Conservation (phyloP, 1,284 basidiomycete species). For the Pseudozyma sp. region DNA sequence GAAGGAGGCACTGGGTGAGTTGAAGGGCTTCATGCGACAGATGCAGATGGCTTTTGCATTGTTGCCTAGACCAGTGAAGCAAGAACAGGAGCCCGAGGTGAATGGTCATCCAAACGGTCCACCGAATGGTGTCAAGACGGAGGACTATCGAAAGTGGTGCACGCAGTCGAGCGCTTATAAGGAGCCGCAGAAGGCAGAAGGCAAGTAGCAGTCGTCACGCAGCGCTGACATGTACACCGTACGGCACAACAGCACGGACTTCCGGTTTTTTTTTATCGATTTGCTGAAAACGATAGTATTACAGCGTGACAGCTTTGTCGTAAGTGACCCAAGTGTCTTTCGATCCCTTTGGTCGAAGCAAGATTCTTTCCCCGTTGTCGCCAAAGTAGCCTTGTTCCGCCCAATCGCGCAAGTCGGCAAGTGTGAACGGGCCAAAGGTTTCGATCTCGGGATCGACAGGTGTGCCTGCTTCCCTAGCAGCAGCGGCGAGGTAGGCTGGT, state of each 20-base stretch:
- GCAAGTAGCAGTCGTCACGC: too few species aligned
- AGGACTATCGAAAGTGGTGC: too few species aligned
- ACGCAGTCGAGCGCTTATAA: too few species aligned
- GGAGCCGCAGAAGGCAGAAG: too few species aligned
- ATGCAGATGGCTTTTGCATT: background rate
- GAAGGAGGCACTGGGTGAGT: conserved; percentile 4
- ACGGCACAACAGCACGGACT: background rate
- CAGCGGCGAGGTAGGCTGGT: conserved; percentile 56
- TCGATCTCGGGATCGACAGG: conserved; percentile 50
- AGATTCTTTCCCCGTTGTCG: conserved; percentile 51
- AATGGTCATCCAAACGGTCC: too few species aligned
- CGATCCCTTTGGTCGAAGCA: conserved; percentile 36
- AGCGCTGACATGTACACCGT: too few species aligned
- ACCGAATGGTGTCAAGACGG: too few species aligned
- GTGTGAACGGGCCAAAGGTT: conserved; percentile 60
- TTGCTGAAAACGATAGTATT: background rate
- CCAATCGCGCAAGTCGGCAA: conserved; percentile 55
- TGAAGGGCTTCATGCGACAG: background rate
- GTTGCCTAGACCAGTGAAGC: background rate
- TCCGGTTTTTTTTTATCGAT: background rate
- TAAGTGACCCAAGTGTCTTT: conserved; percentile 35
- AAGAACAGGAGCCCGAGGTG: too few species aligned
- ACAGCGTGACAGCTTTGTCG: conserved; percentile 9
- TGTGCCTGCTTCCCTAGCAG: conserved; percentile 36
- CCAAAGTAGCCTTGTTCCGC: conserved; percentile 64